Conservation (phyloP, 306 rosid species). For the Sechiopsis laciniata region DNA sequence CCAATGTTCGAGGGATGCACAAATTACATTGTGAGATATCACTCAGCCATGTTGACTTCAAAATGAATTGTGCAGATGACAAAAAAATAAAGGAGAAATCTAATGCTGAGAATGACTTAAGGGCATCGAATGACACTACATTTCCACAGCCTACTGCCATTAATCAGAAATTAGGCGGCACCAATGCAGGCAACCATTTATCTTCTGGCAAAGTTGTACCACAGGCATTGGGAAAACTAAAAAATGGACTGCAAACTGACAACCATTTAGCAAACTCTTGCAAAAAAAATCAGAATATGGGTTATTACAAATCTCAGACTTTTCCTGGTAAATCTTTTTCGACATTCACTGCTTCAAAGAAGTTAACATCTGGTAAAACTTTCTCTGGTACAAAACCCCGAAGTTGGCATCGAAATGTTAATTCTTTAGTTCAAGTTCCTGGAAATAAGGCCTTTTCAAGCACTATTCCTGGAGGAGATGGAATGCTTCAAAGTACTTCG, state of each 20-base stretch:
- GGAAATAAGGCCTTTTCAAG: slow-evolving; percentile 36
- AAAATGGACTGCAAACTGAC: slow-evolving; percentile 33
- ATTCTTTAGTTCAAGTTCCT: slow-evolving; percentile 29
- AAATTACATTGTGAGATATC: slow-evolving; percentile 29
- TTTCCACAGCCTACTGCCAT: slow-evolving; percentile 26
- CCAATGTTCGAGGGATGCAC: slow-evolving; percentile 32
- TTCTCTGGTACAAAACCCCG: slow-evolving; percentile 39
- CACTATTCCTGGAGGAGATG: slow-evolving; percentile 40
- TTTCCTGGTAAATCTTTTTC: slow-evolving; percentile 35
- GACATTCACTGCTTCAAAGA: slow-evolving; percentile 32
- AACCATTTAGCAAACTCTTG: slow-evolving; percentile 29
- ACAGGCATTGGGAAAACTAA: slow-evolving; percentile 38
- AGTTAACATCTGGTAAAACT: slow-evolving; percentile 32
- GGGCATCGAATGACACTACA: slow-evolving; percentile 26
- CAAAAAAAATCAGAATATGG: slow-evolving; percentile 39
- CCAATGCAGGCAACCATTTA: slow-evolving; percentile 29
- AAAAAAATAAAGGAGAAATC: slow-evolving; percentile 31
- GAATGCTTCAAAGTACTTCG: slow-evolving; percentile 50
- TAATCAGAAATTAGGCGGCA: slow-evolving; percentile 30
- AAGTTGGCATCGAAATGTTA: slow-evolving; percentile 61
- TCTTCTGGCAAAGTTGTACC: slow-evolving; percentile 34
- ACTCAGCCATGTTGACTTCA: slow-evolving; percentile 23
- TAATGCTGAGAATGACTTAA: slow-evolving; percentile 35
- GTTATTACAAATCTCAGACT: slow-evolving; percentile 27
- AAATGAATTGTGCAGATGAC: slow-evolving; percentile 36